Percentiles rank a stretch among this genome's conserved stretches.
These are phyloP conservation scores for Grigorovia humatica DNA, from an alignment of 805 yeast species.

Conservation along the genomic window DNA sequence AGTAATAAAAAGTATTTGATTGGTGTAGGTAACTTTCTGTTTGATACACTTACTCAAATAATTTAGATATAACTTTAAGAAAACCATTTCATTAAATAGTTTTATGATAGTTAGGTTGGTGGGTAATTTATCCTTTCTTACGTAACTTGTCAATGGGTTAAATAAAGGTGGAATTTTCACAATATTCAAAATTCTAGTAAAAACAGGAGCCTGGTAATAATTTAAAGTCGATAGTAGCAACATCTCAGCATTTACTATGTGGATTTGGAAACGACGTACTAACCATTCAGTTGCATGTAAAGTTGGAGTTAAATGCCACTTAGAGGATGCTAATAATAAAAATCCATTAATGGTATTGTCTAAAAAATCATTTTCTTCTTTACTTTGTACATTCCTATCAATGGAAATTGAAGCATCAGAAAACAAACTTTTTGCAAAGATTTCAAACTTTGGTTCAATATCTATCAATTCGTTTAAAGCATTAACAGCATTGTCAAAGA, in stretches of 20 bases:
- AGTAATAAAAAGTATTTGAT: conserved; percentile 69
- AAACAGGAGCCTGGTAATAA: conserved; percentile 65
- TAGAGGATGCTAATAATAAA: conserved; percentile 62
- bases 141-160: conserved; percentile 57
- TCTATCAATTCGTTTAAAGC: conserved; percentile 64
- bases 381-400: conserved; percentile 74
- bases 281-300: conserved; percentile 89
- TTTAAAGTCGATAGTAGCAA: conserved; percentile 67
- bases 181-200: conserved; percentile 65
- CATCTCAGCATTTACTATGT: conserved; percentile 67
- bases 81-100: conserved; percentile 59
- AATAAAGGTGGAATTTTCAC: conserved; percentile 73
- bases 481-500: conserved; percentile 60
- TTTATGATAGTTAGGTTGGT: conserved; percentile 59
- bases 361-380: conserved; percentile 65
- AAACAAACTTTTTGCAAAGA: conserved; percentile 64
- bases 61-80: conserved; percentile 55
- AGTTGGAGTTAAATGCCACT: conserved; percentile 65
- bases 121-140: conserved; percentile 53
- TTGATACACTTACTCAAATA: conserved; percentile 37
- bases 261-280: conserved; percentile 79
- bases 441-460: conserved; percentile 64
- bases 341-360: conserved; percentile 68
- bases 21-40: conserved; percentile 50
- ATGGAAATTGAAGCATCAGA: conserved; percentile 69